A percentile compares a stretch with the other conserved stretches of the same genome.
Conservation (phyloP, 495 filamentous ascomycete species). For the Articulospora tetracladia region DNA sequence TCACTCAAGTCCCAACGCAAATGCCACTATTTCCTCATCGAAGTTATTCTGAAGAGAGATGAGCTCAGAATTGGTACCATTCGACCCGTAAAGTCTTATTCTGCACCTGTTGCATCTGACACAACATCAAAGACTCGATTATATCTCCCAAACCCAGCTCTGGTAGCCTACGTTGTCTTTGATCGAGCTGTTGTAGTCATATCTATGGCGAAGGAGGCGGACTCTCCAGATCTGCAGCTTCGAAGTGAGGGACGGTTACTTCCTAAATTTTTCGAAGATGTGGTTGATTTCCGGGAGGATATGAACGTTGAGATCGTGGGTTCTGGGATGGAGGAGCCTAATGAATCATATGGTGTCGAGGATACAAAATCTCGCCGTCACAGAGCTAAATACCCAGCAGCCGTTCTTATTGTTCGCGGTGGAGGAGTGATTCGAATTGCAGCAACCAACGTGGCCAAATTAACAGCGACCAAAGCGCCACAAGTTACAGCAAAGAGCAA, state of each 20-base stretch:
- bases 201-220: constrained; percentile 57
- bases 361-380: constrained; percentile 43
- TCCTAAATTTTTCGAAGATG: constrained; percentile 70
- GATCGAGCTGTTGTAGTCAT: constrained; percentile 70
- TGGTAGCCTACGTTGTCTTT: constrained; percentile 81
- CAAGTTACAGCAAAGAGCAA: constrained; percentile 77
- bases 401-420: constrained; percentile 69
- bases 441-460: constrained; percentile 47
- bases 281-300: constrained; percentile 73
- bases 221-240: constrained; percentile 66
- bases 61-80: constrained; percentile 44
- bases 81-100: constrained; percentile 61
- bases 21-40: constrained; percentile 46
- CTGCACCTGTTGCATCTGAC: constrained; percentile 34
- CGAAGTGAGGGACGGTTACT: constrained; percentile 53
- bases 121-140: constrained; percentile 57
- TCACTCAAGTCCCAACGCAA: constrained; percentile 22
- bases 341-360: constrained; percentile 32
- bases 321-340: constrained; percentile 54
- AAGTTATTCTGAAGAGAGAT: constrained; percentile 37
- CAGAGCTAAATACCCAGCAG: constrained; percentile 57
- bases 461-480: constrained; percentile 43
- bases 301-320: constrained; percentile 55
- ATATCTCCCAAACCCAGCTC: constrained; percentile 69
- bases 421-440: constrained; percentile 77